A percentile compares a stretch with the other conserved stretches of the same genome.
phyloP scores from a whole-genome alignment of 768 basidiomycete species.

The Phaffia australis region DNA sequence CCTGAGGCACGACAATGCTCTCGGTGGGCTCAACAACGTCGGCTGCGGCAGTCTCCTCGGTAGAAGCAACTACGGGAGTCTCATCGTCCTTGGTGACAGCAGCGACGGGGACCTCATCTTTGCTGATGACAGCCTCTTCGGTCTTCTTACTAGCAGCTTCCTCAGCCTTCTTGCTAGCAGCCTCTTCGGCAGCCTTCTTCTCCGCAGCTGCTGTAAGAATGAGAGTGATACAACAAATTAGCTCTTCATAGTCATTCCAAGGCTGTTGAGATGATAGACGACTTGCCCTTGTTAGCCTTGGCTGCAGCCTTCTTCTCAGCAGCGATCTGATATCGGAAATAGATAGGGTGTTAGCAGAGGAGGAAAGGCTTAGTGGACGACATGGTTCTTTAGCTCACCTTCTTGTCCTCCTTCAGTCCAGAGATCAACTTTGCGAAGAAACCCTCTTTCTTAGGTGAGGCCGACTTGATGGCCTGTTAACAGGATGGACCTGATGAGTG shows the following conservation, averaged over 20 bases:
- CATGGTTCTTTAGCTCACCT: neutral
- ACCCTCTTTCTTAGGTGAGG: too few relatives aligned
- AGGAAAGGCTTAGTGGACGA: neutral
- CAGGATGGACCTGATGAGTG: too few relatives aligned
- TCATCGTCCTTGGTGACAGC: conserved; percentile 7
- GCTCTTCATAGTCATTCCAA: neutral
- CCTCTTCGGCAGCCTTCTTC: conserved; percentile 6
- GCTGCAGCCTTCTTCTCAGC: conserved; percentile 10
- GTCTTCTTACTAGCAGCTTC: conserved; percentile 9
- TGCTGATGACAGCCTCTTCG: conserved; percentile 3
- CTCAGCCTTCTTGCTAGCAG: conserved; percentile 8
- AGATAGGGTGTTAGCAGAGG: neutral
- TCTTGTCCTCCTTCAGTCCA: conserved; percentile 8
- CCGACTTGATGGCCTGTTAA: too few relatives aligned
- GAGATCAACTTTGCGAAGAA: too few relatives aligned
- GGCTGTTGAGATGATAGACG: neutral
- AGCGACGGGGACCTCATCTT: neutral
- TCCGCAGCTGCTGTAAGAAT: conserved; percentile 1
- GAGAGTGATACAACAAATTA: neutral
- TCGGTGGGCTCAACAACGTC: conserved; percentile 6
- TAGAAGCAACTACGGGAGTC: neutral
- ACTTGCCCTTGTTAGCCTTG: conserved; percentile 11
- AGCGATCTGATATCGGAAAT: neutral
- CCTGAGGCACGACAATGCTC: neutral
- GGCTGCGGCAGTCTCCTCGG: conserved; percentile 8